Conservation (phyloP, 129 eudicot species). For the Ambrosia artemisiifolia region DNA sequence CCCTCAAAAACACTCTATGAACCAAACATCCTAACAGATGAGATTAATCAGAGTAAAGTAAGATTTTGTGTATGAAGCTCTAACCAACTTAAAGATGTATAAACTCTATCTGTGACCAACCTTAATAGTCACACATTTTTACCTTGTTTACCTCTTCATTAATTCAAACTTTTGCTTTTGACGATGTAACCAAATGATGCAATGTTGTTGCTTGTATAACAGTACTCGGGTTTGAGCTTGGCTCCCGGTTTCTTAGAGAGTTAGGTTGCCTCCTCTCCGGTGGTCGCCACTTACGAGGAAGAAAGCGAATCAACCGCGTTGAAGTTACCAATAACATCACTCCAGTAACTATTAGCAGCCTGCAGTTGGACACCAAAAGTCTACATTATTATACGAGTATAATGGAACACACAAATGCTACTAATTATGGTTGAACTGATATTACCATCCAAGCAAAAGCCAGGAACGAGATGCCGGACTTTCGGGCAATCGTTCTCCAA, state of each 20-base stretch:
- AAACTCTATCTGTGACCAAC: constrained; percentile 1
- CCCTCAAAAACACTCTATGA: too few species aligned
- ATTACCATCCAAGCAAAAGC: constrained; percentile 94
- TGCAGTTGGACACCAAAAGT: constrained; percentile 32
- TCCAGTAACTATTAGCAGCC: constrained; percentile 68
- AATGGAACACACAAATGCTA: background rate
- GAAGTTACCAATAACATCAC: constrained; percentile 77
- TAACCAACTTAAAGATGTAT: background rate
- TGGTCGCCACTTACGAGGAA: constrained; percentile 65
- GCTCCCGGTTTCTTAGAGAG: constrained; percentile 51
- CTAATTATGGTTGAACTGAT: background rate
- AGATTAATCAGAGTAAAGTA: background rate
- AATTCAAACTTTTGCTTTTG: constrained; percentile 43
- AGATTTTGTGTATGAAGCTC: background rate
- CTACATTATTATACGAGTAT: background rate
- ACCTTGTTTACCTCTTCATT: background rate
- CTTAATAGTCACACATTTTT: background rate
- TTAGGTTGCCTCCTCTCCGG: constrained; percentile 53
- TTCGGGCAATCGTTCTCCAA: constrained; percentile 89
- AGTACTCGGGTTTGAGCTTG: constrained; percentile 67
- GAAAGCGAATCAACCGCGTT: constrained; percentile 52
- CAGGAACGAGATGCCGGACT: constrained; percentile 70
- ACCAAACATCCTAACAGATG: background rate
- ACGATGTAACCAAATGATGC: constrained; percentile 68
- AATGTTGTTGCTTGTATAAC: constrained; percentile 78